Conservation (phyloP, 2,329 filamentous ascomycete genomes). For the Aurifilum marmelostoma region DNA sequence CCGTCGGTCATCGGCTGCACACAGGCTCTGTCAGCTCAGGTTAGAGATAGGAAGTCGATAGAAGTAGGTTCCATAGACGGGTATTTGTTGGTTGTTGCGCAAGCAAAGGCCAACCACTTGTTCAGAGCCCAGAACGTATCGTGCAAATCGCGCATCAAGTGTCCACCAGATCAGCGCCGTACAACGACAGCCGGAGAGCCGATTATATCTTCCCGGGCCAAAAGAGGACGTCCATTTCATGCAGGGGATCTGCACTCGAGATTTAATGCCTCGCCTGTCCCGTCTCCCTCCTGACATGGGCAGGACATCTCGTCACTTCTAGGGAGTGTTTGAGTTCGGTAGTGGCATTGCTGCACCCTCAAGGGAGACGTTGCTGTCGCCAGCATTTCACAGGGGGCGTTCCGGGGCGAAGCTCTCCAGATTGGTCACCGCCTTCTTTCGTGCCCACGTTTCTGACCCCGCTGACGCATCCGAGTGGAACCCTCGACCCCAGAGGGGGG, state of each 20-base stretch:
- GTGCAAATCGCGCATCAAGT: background rate
- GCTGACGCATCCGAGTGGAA: background rate
- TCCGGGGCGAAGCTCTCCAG: background rate
- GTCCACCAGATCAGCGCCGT: background rate
- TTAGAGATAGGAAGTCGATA: background rate
- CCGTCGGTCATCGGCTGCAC: background rate
- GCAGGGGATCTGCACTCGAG: background rate
- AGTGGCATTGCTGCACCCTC: background rate
- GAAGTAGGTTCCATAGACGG: background rate
- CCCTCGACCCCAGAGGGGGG: background rate
- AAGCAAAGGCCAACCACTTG: background rate
- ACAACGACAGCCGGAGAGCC: background rate
- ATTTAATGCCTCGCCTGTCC: background rate
- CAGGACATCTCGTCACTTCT: background rate
- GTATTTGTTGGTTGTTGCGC: background rate
- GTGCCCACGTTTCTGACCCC: background rate
- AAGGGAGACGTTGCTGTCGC: background rate
- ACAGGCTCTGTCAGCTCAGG: background rate
- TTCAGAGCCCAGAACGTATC: background rate
- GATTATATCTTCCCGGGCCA: background rate
- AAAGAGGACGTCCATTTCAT: background rate
- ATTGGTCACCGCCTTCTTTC: conserved; percentile 18
- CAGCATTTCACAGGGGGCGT: background rate
- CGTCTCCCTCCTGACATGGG: background rate
- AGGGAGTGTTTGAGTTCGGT: background rate